A percentile compares a stretch with the other conserved stretches of the same genome.
Evolutionary conservation across 139 green algal genomes (phyloP).

Genomic region (Nannochloris sp.): DNA sequence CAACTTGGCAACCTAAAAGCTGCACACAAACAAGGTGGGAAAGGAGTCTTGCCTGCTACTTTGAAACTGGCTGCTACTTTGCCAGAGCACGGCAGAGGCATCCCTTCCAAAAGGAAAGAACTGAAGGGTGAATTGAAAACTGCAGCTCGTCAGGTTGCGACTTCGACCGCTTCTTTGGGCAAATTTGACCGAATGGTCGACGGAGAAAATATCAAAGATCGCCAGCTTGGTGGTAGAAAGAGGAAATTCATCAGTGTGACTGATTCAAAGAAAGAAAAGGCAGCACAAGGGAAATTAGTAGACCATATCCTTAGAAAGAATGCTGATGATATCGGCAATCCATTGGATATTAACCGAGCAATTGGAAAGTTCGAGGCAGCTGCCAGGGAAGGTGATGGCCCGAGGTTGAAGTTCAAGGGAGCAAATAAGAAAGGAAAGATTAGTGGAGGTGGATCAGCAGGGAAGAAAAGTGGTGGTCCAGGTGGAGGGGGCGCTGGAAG

Average conservation of each 20-base stretch:
- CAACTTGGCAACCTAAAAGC: constrained; percentile 76
- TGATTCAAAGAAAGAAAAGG: constrained; percentile 21
- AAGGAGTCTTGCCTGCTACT: constrained; percentile 53
- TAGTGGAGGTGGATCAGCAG: background rate
- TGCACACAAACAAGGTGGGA: constrained; percentile 35
- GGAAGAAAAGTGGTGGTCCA: background rate
- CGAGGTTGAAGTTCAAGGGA: constrained; percentile 29
- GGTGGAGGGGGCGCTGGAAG: background rate
- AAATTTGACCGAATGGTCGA: constrained; percentile 84
- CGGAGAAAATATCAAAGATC: constrained; percentile 52
- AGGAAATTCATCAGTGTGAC: constrained; percentile 37
- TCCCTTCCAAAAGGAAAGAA: constrained; percentile 54
- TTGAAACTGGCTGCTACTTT: constrained; percentile 65
- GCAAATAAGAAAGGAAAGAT: constrained; percentile 28
- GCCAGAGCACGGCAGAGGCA: constrained; percentile 49
- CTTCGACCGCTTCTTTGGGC: constrained; percentile 88
- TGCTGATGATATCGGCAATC: constrained; percentile 65
- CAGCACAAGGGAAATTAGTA: constrained; percentile 34
- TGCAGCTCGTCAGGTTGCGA: constrained; percentile 55
- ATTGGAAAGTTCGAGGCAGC: constrained; percentile 46
- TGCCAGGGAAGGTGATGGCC: constrained; percentile 27
- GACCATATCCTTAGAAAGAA: constrained; percentile 62
- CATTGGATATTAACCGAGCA: constrained; percentile 49
- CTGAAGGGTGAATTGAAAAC: constrained; percentile 60
- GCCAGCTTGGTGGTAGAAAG: constrained; percentile 47